A percentile compares a stretch with the other conserved stretches of the same genome.
phyloP scores from a whole-genome alignment of 1,139 yeast genomes.

The Taphrina deformans region DNA sequence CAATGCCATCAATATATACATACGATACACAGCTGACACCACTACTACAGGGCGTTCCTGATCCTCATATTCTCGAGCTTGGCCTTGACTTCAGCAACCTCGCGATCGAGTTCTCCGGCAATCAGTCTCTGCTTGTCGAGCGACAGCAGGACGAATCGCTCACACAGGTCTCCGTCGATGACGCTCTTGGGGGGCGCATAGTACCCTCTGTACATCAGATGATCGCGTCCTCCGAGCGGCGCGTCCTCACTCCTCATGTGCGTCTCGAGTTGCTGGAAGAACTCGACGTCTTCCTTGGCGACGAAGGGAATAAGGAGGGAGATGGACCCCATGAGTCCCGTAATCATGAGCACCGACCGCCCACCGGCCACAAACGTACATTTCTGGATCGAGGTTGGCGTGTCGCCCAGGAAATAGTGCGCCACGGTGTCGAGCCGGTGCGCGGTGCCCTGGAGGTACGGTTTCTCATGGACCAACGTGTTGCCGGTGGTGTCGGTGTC shows the following conservation, averaged over 20 bases:
- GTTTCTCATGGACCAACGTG: constrained; percentile 43
- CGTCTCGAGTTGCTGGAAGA: constrained; percentile 59
- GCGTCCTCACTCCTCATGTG: constrained; percentile 51
- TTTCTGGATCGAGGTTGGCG: constrained; percentile 61
- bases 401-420: constrained; percentile 70
- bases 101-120: constrained; percentile 57
- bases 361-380: constrained; percentile 62
- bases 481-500: constrained; percentile 57
- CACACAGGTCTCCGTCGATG: constrained; percentile 86
- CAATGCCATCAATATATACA: too few relatives aligned
- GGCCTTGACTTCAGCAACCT: constrained; percentile 61
- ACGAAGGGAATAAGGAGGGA: constrained; percentile 71
- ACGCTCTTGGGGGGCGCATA: constrained; percentile 74
- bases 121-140: constrained; percentile 51
- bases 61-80: constrained; percentile 48
- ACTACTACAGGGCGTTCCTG: constrained; percentile 36
- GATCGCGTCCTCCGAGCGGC: constrained; percentile 64
- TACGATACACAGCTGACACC: too few relatives aligned
- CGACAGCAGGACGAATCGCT: constrained; percentile 52
- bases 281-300: constrained; percentile 62
- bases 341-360: constrained; percentile 63
- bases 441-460: constrained; percentile 56
- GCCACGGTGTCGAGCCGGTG: constrained; percentile 57
- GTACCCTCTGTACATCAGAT: constrained; percentile 67
- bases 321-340: constrained; percentile 78